Evolutionary conservation across 1,284 basidiomycete genomes (phyloP), one percentile per base, ranked within the genome.

Genomic region (Hemileia vastatrix): DNA sequence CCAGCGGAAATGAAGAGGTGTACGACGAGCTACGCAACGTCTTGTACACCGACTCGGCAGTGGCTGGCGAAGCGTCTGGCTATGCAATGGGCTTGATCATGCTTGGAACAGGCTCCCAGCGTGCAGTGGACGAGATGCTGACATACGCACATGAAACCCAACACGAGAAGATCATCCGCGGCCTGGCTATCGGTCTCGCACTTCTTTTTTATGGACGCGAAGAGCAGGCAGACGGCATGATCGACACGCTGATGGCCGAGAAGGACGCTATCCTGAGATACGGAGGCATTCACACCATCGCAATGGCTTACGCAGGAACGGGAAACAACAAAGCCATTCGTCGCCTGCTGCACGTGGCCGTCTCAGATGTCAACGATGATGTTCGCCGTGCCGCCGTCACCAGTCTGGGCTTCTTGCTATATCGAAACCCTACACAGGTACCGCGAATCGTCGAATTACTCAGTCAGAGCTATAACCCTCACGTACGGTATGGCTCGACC

Each of bases 391-490:
- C 93, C 6, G 93, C 92, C 32, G 92, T 96, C 48, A 94, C 90
- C 3, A 85, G 88, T 6, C 82, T 96, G 36, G 90, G 93, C 0
- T 95, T 96, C 79, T 80, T 96, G 59, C 81, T 96, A 31, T 96
- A 93, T 83, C 90, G 94, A 78, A 94, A 89, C 75, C 90, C 93
- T 19, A 83, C 83, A 15, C 90, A 93, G 77, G 91, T 96, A 1
- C 93, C 93, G 13, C 82, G 92, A 57, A 88, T 95, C 62, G 92
- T 96, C 3, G 91, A 96, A 76, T 82, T 96, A 13, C 79, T 96
- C 59, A 90, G 88, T 67, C 92, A 96, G 80, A 93, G 90, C 73
- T 96, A 96, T 77, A 96, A 96, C 74, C 92, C 93, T n/a, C 92
- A 95, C 73, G 92, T 96, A 27, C 83, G 93, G 49, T 94, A 92